A percentile compares a stretch with the other conserved stretches of the same genome.
These are phyloP conservation scores for Gaertneriomyces semiglobifer DNA, from an alignment of 192 early-diverging fungal species.

Conservation along the genomic window DNA sequence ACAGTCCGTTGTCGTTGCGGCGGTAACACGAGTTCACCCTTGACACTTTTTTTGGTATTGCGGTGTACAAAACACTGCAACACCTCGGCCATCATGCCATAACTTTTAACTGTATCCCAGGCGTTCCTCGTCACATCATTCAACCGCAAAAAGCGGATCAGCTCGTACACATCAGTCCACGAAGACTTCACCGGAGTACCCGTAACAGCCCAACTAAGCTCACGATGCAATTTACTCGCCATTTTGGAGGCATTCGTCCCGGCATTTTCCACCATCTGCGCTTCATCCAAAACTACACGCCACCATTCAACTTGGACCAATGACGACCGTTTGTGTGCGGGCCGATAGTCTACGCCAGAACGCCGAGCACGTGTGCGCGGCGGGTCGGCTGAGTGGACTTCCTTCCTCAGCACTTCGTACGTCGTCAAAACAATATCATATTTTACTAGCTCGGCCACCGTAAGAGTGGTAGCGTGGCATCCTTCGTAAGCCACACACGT, in stretches of 20 bases:
- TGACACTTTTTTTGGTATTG: conserved; percentile 52
- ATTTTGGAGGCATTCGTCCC: conserved; percentile 36
- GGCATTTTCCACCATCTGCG: conserved; percentile 61
- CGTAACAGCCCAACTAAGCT: conserved; percentile 55
- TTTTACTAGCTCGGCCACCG: conserved; percentile 19
- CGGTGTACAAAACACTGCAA: conserved; percentile 50
- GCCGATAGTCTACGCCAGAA: conserved; percentile 33
- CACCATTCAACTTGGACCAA: conserved; percentile 55
- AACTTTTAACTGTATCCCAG: no score
- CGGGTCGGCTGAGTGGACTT: conserved; percentile 48
- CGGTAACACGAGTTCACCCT: conserved; percentile 54
- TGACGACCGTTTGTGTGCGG: conserved; percentile 41
- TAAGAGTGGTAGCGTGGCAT: conserved; percentile 5
- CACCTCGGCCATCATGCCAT: neutral
- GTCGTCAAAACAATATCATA: conserved; percentile 63
- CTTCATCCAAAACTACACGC: conserved; percentile 63
- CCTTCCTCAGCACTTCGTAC: conserved; percentile 51
- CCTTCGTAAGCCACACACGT: conserved; percentile 43
- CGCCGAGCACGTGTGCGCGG: conserved; percentile 36
- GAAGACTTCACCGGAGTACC: conserved; percentile 54
- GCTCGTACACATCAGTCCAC: conserved; percentile 49
- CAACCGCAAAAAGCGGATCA: conserved; percentile 40
- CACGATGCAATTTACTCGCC: neutral
- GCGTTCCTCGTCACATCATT: no score
- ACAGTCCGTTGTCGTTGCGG: conserved; percentile 46